These are phyloP conservation scores for Colletotrichum costaricense DNA, from an alignment of 2,329 filamentous ascomycete genomes.

Conservation along the genomic window DNA sequence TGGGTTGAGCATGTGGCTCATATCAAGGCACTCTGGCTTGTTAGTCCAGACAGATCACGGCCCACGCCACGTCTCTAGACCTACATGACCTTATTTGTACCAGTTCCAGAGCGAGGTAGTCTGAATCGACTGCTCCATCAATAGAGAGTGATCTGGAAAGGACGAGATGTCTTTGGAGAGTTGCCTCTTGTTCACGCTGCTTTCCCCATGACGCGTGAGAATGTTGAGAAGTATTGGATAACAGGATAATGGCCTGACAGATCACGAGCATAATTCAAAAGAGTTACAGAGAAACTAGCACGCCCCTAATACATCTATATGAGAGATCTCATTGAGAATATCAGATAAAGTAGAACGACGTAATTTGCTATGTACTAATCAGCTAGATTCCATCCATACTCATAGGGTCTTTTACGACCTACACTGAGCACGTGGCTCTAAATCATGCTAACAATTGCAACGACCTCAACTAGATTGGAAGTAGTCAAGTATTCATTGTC, in stretches of 20 bases:
- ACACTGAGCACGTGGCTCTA: background rate
- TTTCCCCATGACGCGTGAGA: background rate
- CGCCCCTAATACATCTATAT: background rate
- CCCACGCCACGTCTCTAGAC: too few relatives aligned
- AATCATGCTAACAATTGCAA: background rate
- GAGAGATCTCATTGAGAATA: background rate
- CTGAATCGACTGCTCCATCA: too few relatives aligned
- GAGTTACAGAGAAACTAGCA: background rate
- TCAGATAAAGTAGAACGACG: background rate
- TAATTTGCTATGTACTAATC: background rate
- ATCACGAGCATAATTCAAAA: background rate
- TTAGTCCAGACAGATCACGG: too few relatives aligned
- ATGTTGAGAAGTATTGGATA: background rate
- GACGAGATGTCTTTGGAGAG: too few relatives aligned
- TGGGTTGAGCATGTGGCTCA: too few relatives aligned
- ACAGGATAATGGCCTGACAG: background rate
- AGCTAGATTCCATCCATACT: background rate
- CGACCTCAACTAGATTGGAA: background rate
- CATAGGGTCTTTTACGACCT: too few relatives aligned
- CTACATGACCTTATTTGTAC: too few relatives aligned
- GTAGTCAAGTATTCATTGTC: background rate
- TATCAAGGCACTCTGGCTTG: too few relatives aligned
- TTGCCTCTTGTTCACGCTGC: too few relatives aligned
- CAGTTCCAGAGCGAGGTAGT: too few relatives aligned
- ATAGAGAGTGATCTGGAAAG: too few relatives aligned